A percentile compares a stretch with the other conserved stretches of the same genome.
Evolutionary conservation across 495 filamentous ascomycete species (phyloP).

Genomic region (Aspergillus ellipticus): DNA sequence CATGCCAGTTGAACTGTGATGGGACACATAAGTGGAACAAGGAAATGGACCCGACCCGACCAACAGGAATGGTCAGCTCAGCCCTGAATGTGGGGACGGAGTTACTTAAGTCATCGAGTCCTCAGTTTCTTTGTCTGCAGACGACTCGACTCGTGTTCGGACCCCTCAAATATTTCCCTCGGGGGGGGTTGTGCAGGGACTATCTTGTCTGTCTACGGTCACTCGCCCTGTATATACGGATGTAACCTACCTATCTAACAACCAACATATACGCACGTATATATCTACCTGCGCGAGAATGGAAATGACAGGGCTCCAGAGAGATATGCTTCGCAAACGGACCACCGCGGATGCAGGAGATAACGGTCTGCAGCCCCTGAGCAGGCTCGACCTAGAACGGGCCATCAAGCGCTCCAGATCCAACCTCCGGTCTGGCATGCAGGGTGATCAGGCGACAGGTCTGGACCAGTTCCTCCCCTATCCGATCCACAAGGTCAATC

Average conservation of each 20-base stretch:
- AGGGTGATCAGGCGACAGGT: background rate
- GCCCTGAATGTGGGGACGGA: background rate
- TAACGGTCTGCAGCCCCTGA: background rate
- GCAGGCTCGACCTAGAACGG: background rate
- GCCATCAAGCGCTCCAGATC: background rate
- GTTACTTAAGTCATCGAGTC: background rate
- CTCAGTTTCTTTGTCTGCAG: background rate
- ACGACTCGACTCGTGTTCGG: background rate
- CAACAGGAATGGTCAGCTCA: background rate
- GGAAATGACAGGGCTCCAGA: background rate
- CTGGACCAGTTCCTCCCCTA: background rate
- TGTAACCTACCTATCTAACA: background rate
- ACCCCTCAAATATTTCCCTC: background rate
- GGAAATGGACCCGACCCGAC: background rate
- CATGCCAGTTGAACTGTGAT: no score
- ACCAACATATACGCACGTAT: background rate
- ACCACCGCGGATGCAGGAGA: background rate
- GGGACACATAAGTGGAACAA: background rate
- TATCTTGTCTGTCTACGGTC: background rate
- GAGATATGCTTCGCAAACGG: background rate
- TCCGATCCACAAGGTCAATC: constrained; percentile 2
- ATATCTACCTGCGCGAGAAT: background rate
- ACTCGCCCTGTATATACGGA: no score
- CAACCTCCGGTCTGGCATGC: background rate
- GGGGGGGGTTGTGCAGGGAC: background rate